Base-by-base conservation (phyloP, 2,329 filamentous ascomycete genomes). In the Fusarium fracticaudum region DNA sequence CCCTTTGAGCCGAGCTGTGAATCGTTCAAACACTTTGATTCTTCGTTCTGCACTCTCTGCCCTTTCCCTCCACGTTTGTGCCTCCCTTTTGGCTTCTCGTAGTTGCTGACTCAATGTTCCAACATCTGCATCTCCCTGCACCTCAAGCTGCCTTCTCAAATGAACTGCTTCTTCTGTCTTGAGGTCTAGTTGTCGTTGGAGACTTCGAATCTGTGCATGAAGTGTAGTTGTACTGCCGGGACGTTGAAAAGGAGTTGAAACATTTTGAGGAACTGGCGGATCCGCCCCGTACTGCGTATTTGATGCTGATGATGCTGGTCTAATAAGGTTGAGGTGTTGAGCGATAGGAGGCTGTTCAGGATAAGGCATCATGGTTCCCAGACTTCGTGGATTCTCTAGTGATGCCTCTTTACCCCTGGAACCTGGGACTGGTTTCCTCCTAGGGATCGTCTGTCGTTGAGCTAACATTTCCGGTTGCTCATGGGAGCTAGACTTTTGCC, bases 11-110 rank as follows among this genome's bases (percentile, higher is more conserved):
- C 79, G 79, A 20, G 77, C 68, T 8, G 82, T 83, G 67, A 87
- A 85, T 45, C 81, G 79, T 76, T 88, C 84, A 67, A 88, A 85
- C 31, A 86, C 83, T 8, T 84, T 82, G 24, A 91, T 77, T 55
- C 86, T 84, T 68, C 81, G 84, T 81, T 92, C 90, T 0, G 89
- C 89, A 8, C 84, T 82, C 75, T 89, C 85, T 1, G 90, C 90
- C 38, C 88, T 83, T 38, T 83, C 84, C 71, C 84, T 87, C 90
- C 90, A 92, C 69, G 81, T 84, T 2, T 73, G 73, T 9, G 77
- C 68, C 31, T 83, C 81, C 18, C 76, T 75, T 38, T 76, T 80
- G 4, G 81, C 80, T 40, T 80, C 80, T 26, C 85, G 80, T 50
- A 91, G 76, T 72, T 88, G 83, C 71, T 88, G 85, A 60, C 84